Conservation (phyloP, 2,329 filamentous ascomycete species). For the Claviceps lovelessii region DNA sequence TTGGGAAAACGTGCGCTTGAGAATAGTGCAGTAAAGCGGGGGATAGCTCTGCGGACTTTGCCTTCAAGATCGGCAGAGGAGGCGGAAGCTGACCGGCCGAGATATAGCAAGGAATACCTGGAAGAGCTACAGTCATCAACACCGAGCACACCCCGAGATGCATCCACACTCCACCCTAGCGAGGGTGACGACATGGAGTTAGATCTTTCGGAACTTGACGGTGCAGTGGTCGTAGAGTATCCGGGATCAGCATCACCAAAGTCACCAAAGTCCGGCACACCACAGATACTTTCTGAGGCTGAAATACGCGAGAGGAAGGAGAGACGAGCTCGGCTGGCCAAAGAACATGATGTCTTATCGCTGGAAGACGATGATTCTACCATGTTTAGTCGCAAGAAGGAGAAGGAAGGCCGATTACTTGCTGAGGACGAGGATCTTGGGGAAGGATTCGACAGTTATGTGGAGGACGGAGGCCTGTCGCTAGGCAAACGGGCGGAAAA, state of each 20-base stretch:
- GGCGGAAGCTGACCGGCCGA: constrained; percentile 54
- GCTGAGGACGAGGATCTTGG: constrained; percentile 83
- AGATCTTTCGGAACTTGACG: constrained; percentile 47
- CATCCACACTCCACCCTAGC: constrained; percentile 29
- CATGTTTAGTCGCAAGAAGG: constrained; percentile 33
- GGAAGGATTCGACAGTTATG: constrained; percentile 86
- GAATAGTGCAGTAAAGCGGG: constrained; percentile 48
- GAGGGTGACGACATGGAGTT: constrained; percentile 39
- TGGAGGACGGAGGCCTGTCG: constrained; percentile 68
- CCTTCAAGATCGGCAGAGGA: constrained; percentile 38
- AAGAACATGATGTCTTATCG: constrained; percentile 53
- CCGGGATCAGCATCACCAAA: constrained; percentile 17
- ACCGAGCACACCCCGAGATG: constrained; percentile 61
- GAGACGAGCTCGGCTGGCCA: constrained; percentile 63
- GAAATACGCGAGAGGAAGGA: constrained; percentile 89
- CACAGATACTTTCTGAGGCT: constrained; percentile 59
- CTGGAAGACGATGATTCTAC: constrained; percentile 44
- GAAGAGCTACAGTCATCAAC: constrained; percentile 77
- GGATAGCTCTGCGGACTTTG: constrained; percentile 31
- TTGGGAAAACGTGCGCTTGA: constrained; percentile 52
- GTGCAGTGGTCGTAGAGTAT: constrained; percentile 48
- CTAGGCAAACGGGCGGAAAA: constrained; percentile 67
- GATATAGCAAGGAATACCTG: constrained; percentile 75
- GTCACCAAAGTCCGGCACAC: constrained; percentile 21
- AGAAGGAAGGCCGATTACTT: constrained; percentile 59